Evolutionary conservation across 2,329 filamentous ascomycete species (phyloP).

Genomic region (Lasiodiplodia citricola): DNA sequence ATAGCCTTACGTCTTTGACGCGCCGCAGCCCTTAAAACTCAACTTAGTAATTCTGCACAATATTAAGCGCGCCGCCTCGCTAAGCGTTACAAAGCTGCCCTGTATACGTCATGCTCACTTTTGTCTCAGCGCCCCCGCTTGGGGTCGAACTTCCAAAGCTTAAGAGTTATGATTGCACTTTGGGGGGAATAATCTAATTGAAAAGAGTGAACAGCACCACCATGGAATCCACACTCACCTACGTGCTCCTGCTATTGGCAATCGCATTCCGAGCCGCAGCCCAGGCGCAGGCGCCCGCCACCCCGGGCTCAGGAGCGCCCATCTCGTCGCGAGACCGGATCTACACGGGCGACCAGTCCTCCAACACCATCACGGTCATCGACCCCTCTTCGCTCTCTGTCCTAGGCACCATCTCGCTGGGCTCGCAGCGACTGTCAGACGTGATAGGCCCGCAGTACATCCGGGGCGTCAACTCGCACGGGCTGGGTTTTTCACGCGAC

Average conservation of each 20-base stretch:
- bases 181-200: too few relatives aligned
- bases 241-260: too few relatives aligned
- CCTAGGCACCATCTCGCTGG: constrained; percentile 26
- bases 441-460: constrained; percentile 26
- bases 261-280: too few relatives aligned
- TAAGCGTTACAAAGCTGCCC: background rate
- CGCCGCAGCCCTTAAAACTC: background rate
- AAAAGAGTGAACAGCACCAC: too few relatives aligned
- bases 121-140: too few relatives aligned
- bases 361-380: constrained; percentile 28
- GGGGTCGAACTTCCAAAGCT: too few relatives aligned
- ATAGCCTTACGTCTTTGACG: background rate
- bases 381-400: background rate
- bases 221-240: too few relatives aligned
- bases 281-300: constrained; percentile 21
- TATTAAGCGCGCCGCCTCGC: background rate
- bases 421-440: constrained; percentile 2
- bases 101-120: background rate
- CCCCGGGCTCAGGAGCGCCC: background rate
- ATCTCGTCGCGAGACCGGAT: constrained; percentile 25
- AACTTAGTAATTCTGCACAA: background rate
- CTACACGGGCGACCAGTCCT: constrained; percentile 26
- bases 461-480: constrained; percentile 23
- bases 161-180: too few relatives aligned
- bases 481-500: constrained; percentile 22